phyloP scores from a whole-genome alignment of 352 stramenopile species.

The Phytophthora ramorum region DNA sequence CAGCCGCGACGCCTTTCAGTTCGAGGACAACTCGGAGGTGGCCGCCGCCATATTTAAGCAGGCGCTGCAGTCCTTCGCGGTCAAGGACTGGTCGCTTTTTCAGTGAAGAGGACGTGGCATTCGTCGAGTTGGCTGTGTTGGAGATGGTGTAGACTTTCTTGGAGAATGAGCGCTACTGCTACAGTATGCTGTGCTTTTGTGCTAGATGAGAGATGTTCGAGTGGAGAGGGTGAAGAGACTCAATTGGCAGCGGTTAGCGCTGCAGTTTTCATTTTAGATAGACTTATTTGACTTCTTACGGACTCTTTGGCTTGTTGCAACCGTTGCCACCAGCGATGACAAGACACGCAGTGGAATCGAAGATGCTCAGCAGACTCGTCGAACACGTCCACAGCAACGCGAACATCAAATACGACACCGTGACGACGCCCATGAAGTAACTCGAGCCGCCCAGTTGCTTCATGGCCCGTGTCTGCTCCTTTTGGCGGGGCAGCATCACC shows the following conservation, averaged over 20 bases:
- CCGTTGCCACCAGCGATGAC: slow-evolving; percentile 54
- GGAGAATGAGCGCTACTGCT: not conserved
- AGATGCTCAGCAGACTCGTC: slow-evolving; percentile 71
- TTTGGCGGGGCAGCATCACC: slow-evolving; percentile 64
- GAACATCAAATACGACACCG: slow-evolving; percentile 48
- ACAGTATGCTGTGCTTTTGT: not conserved
- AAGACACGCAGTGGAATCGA: slow-evolving; percentile 55
- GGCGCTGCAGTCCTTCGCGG: slow-evolving; percentile 64
- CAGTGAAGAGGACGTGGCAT: slow-evolving; percentile 18
- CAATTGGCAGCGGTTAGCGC: not conserved
- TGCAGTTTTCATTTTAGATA: slow-evolving; percentile 24
- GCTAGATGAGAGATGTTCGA: too few species aligned
- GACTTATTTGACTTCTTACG: slow-evolving; percentile 28
- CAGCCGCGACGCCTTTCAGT: slow-evolving; percentile 65
- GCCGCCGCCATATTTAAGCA: slow-evolving; percentile 80
- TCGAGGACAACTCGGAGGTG: slow-evolving; percentile 72
- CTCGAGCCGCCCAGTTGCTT: slow-evolving; percentile 68
- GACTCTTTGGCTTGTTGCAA: slow-evolving; percentile 21
- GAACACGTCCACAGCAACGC: slow-evolving; percentile 51
- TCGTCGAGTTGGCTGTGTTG: not conserved
- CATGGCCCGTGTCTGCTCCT: slow-evolving; percentile 64
- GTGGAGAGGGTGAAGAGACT: not conserved
- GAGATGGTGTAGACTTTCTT: not conserved
- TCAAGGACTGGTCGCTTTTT: slow-evolving; percentile 80
- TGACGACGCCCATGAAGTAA: slow-evolving; percentile 56